Conservation (phyloP, 768 basidiomycete genomes). For the Tulasnella sp. region DNA sequence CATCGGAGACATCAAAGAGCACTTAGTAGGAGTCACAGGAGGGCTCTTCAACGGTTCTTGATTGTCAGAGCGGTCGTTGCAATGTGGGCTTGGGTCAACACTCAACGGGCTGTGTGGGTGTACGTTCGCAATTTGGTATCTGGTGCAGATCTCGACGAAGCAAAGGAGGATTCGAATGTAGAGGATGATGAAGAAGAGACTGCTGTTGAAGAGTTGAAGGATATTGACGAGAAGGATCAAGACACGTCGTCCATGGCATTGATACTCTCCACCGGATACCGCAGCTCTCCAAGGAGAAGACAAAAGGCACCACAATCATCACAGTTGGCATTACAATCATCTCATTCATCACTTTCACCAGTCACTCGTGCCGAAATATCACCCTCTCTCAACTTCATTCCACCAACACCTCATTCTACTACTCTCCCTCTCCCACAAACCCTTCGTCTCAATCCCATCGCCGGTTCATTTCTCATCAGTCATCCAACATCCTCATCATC, state of each 20-base stretch:
- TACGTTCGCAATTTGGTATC: not conserved
- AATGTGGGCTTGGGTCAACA: conserved; percentile 55
- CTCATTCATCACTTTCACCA: not conserved
- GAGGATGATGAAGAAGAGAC: not conserved
- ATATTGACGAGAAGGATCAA: not conserved
- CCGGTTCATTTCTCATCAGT: not conserved
- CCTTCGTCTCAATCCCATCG: conserved; percentile 1
- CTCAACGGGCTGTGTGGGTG: conserved; percentile 31
- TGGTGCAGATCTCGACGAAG: not conserved
- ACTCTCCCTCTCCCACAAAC: conserved; percentile 10
- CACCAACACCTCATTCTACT: conserved; percentile 6
- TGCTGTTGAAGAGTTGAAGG: not conserved
- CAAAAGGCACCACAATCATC: conserved; percentile 1
- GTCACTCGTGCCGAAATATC: not conserved
- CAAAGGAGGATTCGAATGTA: not conserved
- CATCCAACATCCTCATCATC: not conserved
- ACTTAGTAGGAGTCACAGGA: too few species aligned
- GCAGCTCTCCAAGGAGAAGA: not conserved
- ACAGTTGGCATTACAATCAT: not conserved
- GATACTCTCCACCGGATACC: not conserved
- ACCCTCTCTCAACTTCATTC: conserved; percentile 6
- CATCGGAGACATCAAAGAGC: too few species aligned
- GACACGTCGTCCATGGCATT: not conserved
- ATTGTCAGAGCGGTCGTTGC: conserved; percentile 56
- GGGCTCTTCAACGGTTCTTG: conserved; percentile 51